Base-by-base conservation (phyloP, 257 asterid species). In the Nicotiana paniculata region DNA sequence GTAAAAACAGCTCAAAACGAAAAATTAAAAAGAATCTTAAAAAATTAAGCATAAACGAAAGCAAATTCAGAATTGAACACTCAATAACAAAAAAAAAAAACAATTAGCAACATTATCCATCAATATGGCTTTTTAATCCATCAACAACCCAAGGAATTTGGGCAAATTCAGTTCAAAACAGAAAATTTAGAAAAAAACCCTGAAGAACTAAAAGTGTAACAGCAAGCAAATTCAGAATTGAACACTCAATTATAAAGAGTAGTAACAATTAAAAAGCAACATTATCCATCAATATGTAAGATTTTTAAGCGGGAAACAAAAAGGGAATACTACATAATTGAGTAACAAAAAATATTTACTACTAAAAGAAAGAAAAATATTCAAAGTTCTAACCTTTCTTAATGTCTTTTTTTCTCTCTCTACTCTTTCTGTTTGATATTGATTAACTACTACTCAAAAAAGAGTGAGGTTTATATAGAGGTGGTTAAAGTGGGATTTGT, bases 391-490 rank as follows among this genome's bases (percentile, higher is more conserved):
- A 48, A 75, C 80, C 80, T 75, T 51, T 51, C 8, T 75, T 75
- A 9, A 75, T 28, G 28, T 0, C 26, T 75, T 51, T 74, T 61
- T 75, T 51, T 51, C 80, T 75, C 80, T 26, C 80, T 75, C 77
- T 74, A 51, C 13, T 6, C 72, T 80, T 21, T 15, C 46, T 75
- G 28, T 1, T 26, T 75, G 79, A 51, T 76, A 5, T 61, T 21
- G 58, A 67, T 68, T 6, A 10, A 17, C 46, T 39, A 61, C 7
- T 15, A 43, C 80, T 37, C 67, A 5, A 30, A 77, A 24, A 3
- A n/a, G 26, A 48, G 26, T 4, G 78, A 63, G 4, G 68, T 35
- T 81, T 87, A 85, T 88, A 90, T 90, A 86, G 57, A 13, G 72
- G 79, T 8, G 21, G 8, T 21, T 39, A 55, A 8, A 69, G 39